Evolutionary conservation across 345 rosid species (phyloP).

Genomic region (Carallia pectinifolia): DNA sequence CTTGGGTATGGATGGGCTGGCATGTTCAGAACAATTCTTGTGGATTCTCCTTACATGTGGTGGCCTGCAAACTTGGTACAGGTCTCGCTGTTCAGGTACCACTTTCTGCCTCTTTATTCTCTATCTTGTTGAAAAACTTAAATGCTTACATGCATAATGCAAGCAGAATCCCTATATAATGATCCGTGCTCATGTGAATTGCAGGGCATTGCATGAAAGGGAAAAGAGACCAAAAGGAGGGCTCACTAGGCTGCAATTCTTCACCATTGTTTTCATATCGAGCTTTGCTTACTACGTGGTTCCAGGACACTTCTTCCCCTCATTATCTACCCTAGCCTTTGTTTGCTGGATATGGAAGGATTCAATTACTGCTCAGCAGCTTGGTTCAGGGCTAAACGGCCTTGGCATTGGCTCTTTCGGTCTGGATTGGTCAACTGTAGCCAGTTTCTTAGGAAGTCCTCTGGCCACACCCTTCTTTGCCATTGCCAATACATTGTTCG

Average conservation of each 20-base stretch:
- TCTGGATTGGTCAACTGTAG: constrained; percentile 73
- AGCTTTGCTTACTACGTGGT: constrained; percentile 75
- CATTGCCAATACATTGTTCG: constrained; percentile 51
- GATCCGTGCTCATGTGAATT: not conserved
- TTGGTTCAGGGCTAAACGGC: constrained; percentile 61
- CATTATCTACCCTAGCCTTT: constrained; percentile 63
- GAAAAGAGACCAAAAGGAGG: constrained; percentile 57
- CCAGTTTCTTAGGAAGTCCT: constrained; percentile 70
- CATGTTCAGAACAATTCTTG: constrained; percentile 58
- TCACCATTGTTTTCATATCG: constrained; percentile 47
- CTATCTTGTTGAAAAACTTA: not conserved
- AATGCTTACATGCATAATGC: not conserved
- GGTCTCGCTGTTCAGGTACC: constrained; percentile 76
- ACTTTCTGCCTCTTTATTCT: not conserved
- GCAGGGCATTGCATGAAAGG: constrained; percentile 69
- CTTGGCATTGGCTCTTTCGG: constrained; percentile 72
- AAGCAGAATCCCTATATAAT: not conserved
- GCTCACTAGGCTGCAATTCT: constrained; percentile 61
- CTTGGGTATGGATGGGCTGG: constrained; percentile 93
- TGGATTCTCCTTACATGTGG: constrained; percentile 91
- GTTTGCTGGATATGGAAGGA: constrained; percentile 75
- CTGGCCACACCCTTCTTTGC: constrained; percentile 64
- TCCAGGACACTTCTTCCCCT: constrained; percentile 69
- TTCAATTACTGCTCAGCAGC: constrained; percentile 56
- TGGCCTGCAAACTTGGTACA: constrained; percentile 87